phyloP scores from a whole-genome alignment of 495 filamentous ascomycete genomes.

The Venustampulla echinocandica region DNA sequence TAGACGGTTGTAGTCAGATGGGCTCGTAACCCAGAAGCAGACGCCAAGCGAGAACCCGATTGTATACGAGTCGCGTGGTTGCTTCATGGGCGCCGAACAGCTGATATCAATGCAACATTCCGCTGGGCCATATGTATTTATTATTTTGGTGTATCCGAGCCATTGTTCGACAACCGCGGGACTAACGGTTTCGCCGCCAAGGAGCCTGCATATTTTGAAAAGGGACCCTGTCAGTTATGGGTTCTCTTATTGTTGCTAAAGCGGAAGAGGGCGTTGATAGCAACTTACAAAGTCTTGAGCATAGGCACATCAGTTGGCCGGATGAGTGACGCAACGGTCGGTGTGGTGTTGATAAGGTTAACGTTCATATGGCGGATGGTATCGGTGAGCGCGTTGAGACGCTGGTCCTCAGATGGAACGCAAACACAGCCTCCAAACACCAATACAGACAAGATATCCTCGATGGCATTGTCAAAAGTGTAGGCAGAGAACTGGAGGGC shows the following conservation, averaged over 20 bases:
- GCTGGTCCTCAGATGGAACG: constrained; percentile 35
- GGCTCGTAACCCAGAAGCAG: too few relatives aligned
- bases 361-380: constrained; percentile 24
- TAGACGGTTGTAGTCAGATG: too few relatives aligned
- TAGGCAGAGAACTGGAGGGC: constrained; percentile 4
- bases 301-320: constrained; percentile 34
- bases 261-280: too few relatives aligned
- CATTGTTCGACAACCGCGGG: not conserved
- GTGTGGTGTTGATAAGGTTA: constrained; percentile 30
- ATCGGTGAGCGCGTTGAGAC: constrained; percentile 20
- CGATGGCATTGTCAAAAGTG: constrained; percentile 72
- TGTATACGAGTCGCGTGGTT: too few relatives aligned
- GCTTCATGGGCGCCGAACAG: not conserved
- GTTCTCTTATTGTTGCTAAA: too few relatives aligned
- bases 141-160: not conserved
- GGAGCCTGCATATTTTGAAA: too few relatives aligned
- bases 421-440: constrained; percentile 50
- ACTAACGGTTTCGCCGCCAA: constrained; percentile 37
- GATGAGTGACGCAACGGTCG: constrained; percentile 36
- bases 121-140: not conserved
- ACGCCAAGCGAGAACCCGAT: too few relatives aligned
- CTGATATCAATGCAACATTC: not conserved
- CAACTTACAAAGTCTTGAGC: constrained; percentile 37
- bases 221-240: too few relatives aligned
- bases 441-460: constrained; percentile 74